Conservation (phyloP, 306 rosid genomes). For the Prunus fruticosa region DNA sequence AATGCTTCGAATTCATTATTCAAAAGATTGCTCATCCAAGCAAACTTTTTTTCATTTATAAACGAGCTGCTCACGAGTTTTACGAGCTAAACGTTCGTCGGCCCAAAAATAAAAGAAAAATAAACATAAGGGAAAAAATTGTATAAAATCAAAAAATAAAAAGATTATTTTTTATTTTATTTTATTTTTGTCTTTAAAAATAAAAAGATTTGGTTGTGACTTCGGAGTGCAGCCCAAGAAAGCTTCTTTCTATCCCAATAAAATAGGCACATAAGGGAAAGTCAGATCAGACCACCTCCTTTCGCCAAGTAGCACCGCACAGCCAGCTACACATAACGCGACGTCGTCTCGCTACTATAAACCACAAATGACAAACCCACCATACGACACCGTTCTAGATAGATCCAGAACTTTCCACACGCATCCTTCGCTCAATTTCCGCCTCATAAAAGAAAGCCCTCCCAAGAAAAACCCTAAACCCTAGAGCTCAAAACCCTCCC, state of each 20-base stretch:
- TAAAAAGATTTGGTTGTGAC: neutral
- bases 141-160: too few species aligned
- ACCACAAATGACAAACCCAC: neutral
- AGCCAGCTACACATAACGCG: neutral
- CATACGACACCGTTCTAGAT: neutral
- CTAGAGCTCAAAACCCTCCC: neutral
- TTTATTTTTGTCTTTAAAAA: too few species aligned
- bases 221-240: neutral
- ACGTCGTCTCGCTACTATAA: neutral
- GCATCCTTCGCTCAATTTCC: conserved; percentile 3
- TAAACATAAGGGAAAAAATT: too few species aligned
- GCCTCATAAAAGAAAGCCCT: conserved; percentile 1
- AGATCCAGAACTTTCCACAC: conserved; percentile 50
- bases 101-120: too few species aligned
- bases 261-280: neutral
- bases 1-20: too few species aligned
- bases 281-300: neutral
- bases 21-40: too few species aligned
- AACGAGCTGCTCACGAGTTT: too few species aligned
- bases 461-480: conserved; percentile 34
- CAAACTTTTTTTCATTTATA: too few species aligned
- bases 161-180: too few species aligned
- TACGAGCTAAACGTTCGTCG: too few species aligned
- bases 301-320: neutral
- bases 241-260: neutral